A percentile compares a stretch with the other conserved stretches of the same genome.
phyloP scores from a whole-genome alignment of 345 rosid genomes.

The Arabis hirsuta region DNA sequence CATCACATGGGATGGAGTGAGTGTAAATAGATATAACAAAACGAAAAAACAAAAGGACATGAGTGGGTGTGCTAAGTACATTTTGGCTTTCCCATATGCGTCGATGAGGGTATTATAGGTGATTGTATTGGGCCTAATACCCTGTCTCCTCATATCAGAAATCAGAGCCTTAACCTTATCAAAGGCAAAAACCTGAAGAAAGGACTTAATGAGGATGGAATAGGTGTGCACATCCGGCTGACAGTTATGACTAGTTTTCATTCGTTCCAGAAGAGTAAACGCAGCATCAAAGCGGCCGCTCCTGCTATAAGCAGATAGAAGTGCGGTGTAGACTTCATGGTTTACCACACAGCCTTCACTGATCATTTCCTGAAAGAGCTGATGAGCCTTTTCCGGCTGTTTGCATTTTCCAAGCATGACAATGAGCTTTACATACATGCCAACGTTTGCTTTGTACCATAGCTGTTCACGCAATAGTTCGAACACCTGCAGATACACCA shows the following conservation, averaged over 20 bases:
- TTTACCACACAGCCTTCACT: conserved; percentile 72
- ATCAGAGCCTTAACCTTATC: conserved; percentile 63
- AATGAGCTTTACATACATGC: conserved; percentile 72
- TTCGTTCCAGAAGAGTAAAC: conserved; percentile 64
- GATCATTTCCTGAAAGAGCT: conserved; percentile 74
- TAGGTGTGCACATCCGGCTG: conserved; percentile 89
- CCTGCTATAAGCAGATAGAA: conserved; percentile 82
- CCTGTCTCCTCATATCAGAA: conserved; percentile 70
- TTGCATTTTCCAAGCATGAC: conserved; percentile 95
- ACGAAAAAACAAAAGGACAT: background rate
- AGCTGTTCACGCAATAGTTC: conserved; percentile 78
- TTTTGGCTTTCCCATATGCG: conserved; percentile 86
- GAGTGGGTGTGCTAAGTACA: conserved; percentile 42
- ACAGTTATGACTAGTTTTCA: conserved; percentile 72
- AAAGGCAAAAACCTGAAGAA: conserved; percentile 75
- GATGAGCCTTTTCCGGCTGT: conserved; percentile 81
- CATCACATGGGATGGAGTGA: conserved; percentile 21
- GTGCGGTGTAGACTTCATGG: conserved; percentile 76
- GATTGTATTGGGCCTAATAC: conserved; percentile 75
- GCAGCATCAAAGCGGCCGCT: conserved; percentile 73
- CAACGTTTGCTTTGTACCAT: conserved; percentile 78
- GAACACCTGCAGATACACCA: conserved; percentile 60
- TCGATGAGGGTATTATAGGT: conserved; percentile 89
- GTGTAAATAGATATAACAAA: background rate
- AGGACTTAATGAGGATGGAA: conserved; percentile 89